Conservation (phyloP, 2,329 filamentous ascomycete species). For the Curvularia eragrostidis region DNA sequence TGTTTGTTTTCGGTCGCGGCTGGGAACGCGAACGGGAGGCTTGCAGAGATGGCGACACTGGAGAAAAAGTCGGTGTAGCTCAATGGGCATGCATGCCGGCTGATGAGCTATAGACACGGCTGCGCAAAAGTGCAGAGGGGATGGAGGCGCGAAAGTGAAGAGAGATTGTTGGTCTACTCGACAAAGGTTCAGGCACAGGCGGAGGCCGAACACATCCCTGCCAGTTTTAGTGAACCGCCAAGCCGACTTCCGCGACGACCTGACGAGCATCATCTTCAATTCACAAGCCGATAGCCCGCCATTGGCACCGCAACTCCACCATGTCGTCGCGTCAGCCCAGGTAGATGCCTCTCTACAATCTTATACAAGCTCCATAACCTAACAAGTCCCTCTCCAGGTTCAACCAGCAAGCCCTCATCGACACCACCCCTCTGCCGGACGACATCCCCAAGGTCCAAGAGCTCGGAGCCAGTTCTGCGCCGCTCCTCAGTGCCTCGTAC, state of each 20-base stretch:
- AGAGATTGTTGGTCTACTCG: conserved; percentile 24
- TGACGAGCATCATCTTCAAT: conserved; percentile 29
- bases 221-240: conserved; percentile 23
- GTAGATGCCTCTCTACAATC: conserved; percentile 50
- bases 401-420: conserved; percentile 90
- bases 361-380: conserved; percentile 23
- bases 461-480: conserved; percentile 90
- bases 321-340: conserved; percentile 68
- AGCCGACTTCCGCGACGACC: conserved; percentile 29
- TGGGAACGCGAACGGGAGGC: conserved; percentile 19
- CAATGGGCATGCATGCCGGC: conserved; percentile 21
- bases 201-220: conserved; percentile 21
- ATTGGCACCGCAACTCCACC: conserved; percentile 52
- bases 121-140: conserved; percentile 16
- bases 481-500: conserved; percentile 88
- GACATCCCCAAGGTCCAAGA: conserved; percentile 92
- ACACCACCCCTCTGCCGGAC: conserved; percentile 93
- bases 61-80: conserved; percentile 5
- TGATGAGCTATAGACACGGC: conserved; percentile 4
- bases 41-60: neutral
- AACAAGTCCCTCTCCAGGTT: conserved; percentile 68
- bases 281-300: conserved; percentile 44
- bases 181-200: conserved; percentile 25
- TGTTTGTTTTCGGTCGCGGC: conserved; percentile 29
- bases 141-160: conserved; percentile 15